Evolutionary conservation across 169 alveolate genomes (phyloP), one percentile per base, ranked within the genome.

Genomic region (Eimeria sp.): DNA sequence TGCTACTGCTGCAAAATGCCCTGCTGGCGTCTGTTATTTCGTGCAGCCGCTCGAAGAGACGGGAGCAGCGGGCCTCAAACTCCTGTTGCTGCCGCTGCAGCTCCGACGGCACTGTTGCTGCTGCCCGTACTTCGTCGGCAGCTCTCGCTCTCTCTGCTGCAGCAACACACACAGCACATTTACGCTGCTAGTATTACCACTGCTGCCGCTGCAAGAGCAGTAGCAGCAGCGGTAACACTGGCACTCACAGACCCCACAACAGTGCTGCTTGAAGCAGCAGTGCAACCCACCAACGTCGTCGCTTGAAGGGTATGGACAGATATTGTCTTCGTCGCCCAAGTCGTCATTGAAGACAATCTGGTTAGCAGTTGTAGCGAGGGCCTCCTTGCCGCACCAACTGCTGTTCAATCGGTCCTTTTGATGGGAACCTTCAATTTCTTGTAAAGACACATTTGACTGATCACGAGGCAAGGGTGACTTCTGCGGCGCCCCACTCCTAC

Each of bases 1-100:
- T 62, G 91, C 80, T 40, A 71, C 91, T 85, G 72, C 90, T 83
- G 82, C 91, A 62, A 71, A 85, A 85, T 20, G 91, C 91, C 80
- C 91, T 60, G 91, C 91, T 85, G n/a, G 64, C 76, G 60, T 85
- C 91, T n/a, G 91, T 85, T 33, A 85, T 85, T 60, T 58, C 91
- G 68, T 85, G 91, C 49, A 85, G 64, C 62, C 91, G 40, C 60
- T 85, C 80, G 27, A 85, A 85, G 62, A 85, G 91, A 18, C 43
- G 78, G 52, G 91, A 58, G 23, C 91, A 85, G 54, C 91, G 76
- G 40, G 91, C 64, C 91, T 85, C 91, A 40, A 85, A 25, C 78
- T 85, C 64, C 80, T 58, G 62, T 71, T 85, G 91, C 91, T 85
- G 91, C 80, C 40, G 80, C 80, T 85, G 91, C 20, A 85, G 49